These are phyloP conservation scores for Flueggea neowawraea DNA, from an alignment of 441 rosid genomes.

Conservation along the genomic window DNA sequence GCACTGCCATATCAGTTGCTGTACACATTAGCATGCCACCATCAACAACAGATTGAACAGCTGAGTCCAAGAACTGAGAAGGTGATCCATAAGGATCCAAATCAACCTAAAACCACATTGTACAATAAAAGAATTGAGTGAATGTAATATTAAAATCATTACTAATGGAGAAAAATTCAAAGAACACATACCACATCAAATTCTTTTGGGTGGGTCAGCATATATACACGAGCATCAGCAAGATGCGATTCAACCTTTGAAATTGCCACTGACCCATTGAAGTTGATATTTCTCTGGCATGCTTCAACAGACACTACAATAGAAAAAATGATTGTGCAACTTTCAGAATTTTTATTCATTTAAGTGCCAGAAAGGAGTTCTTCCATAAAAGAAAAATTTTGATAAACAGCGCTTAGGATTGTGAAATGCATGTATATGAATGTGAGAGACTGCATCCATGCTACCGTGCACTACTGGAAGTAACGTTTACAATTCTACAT, in stretches of 20 bases:
- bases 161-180: neutral
- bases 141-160: neutral
- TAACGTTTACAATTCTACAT: too few relatives aligned
- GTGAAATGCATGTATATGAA: too few relatives aligned
- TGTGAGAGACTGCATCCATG: too few relatives aligned
- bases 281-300: slow-evolving; percentile 85
- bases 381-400: neutral
- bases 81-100: slow-evolving; percentile 99
- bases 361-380: neutral
- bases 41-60: slow-evolving; percentile 93
- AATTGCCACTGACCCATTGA: slow-evolving; percentile 81
- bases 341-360: neutral
- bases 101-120: slow-evolving; percentile 70
- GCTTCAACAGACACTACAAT: slow-evolving; percentile 82
- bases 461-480: too few relatives aligned
- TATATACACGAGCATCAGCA: slow-evolving; percentile 90
- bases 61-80: slow-evolving; percentile 92
- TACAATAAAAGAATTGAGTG: slow-evolving; percentile 8
- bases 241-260: slow-evolving; percentile 93
- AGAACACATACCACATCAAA: slow-evolving; percentile 71
- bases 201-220: slow-evolving; percentile 94
- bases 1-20: slow-evolving; percentile 99
- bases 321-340: slow-evolving; percentile 2
- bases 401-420: too few relatives aligned
- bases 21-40: slow-evolving; percentile 99